Conservation (phyloP, 1,284 basidiomycete genomes). For the Malassezia dermatis region DNA sequence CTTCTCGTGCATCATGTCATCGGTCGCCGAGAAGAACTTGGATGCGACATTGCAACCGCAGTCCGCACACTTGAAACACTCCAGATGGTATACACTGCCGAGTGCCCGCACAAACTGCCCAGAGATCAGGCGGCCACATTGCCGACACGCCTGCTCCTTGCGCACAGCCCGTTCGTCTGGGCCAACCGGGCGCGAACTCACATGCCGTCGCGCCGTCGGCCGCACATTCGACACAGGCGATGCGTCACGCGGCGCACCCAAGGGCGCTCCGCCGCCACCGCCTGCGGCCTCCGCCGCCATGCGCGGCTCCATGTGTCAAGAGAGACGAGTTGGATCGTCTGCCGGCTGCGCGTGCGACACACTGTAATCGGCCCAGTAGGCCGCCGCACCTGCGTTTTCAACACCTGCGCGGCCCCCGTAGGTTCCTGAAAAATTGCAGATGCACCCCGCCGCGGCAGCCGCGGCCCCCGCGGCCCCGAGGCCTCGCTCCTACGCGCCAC, state of each 20-base stretch:
- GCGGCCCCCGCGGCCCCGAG: not conserved
- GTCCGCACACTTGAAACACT: constrained; percentile 88
- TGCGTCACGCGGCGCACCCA: not conserved
- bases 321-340: not conserved
- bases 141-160: constrained; percentile 35
- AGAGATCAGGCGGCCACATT: constrained; percentile 54
- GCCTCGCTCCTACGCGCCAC: not conserved
- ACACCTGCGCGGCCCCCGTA: not conserved
- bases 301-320: not conserved
- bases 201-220: not conserved
- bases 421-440: not conserved
- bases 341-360: not conserved
- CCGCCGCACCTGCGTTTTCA: not conserved
- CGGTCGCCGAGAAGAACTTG: constrained; percentile 78
- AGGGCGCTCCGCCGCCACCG: not conserved
- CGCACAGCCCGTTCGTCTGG: not conserved
- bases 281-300: not conserved
- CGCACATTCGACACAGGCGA: not conserved
- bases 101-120: constrained; percentile 94
- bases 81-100: constrained; percentile 83
- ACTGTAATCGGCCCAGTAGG: not conserved
- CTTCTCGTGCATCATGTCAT: constrained; percentile 59
- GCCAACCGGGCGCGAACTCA: not conserved
- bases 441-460: not conserved
- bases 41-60: constrained; percentile 90